Conservation (phyloP, 106 monocot species). For the Dendrobium chrysotoxum region DNA sequence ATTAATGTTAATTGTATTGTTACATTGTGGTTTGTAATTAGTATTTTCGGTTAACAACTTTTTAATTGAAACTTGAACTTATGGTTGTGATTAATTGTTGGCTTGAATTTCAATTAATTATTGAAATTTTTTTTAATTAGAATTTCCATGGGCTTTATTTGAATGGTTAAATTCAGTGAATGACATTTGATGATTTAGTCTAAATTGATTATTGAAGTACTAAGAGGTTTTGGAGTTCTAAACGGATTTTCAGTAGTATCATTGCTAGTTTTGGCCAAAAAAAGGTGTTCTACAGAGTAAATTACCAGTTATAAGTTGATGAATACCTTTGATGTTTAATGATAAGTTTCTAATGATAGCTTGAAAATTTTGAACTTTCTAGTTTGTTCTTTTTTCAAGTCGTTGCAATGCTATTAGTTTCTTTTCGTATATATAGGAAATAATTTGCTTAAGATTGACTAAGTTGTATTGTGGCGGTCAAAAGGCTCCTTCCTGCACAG, state of each 20-base stretch:
- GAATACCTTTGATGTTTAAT: not conserved
- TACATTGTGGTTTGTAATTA: too few species aligned
- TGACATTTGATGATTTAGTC: not conserved
- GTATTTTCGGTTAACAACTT: too few species aligned
- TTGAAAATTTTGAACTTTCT: not conserved
- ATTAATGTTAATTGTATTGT: too few species aligned
- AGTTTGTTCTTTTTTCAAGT: not conserved
- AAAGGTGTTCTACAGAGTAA: not conserved
- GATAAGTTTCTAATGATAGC: not conserved
- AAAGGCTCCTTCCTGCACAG: not conserved
- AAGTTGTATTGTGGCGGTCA: not conserved
- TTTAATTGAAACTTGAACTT: too few species aligned
- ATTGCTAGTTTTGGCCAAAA: not conserved
- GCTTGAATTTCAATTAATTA: not conserved
- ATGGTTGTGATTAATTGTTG: not conserved
- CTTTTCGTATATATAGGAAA: not conserved
- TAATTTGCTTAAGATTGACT: not conserved
- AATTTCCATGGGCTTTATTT: not conserved
- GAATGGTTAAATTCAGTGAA: not conserved
- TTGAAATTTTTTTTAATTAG: not conserved
- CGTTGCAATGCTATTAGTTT: not conserved
- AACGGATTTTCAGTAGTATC: not conserved
- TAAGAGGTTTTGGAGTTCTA: not conserved
- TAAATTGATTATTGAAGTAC: not conserved
- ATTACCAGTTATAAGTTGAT: not conserved